Evolutionary conservation across 768 basidiomycete genomes (phyloP).

Genomic region (Pleurotus giganteus): DNA sequence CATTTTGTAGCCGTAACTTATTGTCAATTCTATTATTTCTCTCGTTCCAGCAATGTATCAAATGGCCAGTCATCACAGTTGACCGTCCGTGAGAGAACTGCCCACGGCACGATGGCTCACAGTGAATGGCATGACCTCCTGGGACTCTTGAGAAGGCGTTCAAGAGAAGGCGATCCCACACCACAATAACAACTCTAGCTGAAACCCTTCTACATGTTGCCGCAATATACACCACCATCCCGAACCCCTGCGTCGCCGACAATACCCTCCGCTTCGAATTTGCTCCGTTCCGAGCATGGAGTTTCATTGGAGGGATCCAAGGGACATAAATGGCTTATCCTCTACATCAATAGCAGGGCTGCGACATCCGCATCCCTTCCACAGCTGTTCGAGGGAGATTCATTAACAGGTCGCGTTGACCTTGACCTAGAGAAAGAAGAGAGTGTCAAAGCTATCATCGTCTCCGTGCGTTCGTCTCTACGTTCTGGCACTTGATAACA

Average conservation of each 20-base stretch:
- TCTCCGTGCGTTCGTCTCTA: conserved; percentile 35
- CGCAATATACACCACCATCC: not conserved
- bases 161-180: not conserved
- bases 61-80: no score
- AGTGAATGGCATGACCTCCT: not conserved
- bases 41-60: no score
- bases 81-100: no score
- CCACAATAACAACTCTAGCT: no score
- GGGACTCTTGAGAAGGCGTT: not conserved
- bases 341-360: conserved; percentile 48
- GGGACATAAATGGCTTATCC: conserved; percentile 46
- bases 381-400: conserved; percentile 45
- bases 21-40: no score
- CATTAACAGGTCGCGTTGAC: conserved; percentile 48
- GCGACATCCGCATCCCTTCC: conserved; percentile 36
- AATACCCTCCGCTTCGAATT: not conserved
- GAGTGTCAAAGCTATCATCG: conserved; percentile 43
- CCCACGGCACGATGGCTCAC: no score
- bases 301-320: conserved; percentile 41
- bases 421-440: conserved; percentile 49
- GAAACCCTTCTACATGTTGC: no score
- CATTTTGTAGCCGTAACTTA: not conserved
- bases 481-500: not conserved
- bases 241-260: not conserved
- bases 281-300: conserved; percentile 29